Evolutionary conservation across 2,329 filamentous ascomycete species (phyloP), one percentile per base, ranked within the genome.

Genomic region (Juglanconis oblonga): DNA sequence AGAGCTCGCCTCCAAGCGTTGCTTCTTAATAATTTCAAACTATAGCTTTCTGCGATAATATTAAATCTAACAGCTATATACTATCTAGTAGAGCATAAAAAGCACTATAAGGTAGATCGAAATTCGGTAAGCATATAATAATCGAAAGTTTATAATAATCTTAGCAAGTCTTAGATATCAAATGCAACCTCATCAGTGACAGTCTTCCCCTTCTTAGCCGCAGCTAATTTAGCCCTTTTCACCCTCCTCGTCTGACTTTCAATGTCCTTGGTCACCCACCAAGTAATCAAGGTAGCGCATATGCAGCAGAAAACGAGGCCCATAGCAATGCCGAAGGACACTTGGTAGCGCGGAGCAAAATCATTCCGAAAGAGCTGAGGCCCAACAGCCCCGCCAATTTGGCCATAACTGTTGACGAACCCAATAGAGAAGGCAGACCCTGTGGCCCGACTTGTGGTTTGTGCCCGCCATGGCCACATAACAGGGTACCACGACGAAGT

Each of bases 391-490:
- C 77, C 78, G 4, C 79, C 79, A 17, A 81, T 79, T 62, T 81
- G 78, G 0, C 78, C 79, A 64, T 81, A 79, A 58, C 74, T 78
- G 62, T 80, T 81, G 54, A 79, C 77, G 56, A 81, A 82, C 1
- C 75, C 79, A 57, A 81, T 79, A 2, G 76, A 74, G 65, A 81
- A 81, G 1, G 79, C 79, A 0, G 79, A 80, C 0, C 79, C 79
- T 0, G 79, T 81, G 1, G 79, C 75, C 3, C 76, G 64, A 49
- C 70, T 72, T 0, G 75, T 80, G 2, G 77, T 80, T 67, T 79
- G 78, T 0, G 79, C 77, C 4, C 79, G 74, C 79, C 79, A 81
- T 10, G 79, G 79, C 79, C 79, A 79, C 79, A 81, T 81, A 60
- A 80, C 72, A 0, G 79, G 76, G 62, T 73, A 82, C 74, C 77